Percentiles rank a stretch among this genome's conserved stretches.
Conservation (phyloP, 2,329 filamentous ascomycete genomes). For the Teratosphaeria nubilosa region DNA sequence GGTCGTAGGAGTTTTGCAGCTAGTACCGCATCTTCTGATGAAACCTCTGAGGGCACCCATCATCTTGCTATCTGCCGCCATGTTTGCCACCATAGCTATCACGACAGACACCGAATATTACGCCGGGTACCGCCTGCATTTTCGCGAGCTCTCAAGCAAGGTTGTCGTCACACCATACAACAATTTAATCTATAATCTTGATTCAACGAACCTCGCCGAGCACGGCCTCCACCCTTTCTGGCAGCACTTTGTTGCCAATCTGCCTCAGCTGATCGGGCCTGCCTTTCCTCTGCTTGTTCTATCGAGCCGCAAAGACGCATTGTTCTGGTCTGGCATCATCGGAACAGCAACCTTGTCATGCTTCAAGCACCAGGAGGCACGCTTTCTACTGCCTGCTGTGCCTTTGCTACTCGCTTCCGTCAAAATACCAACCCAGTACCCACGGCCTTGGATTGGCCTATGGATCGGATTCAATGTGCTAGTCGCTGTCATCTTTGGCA, state of each 20-base stretch:
- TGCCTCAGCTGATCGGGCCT: constrained; percentile 44
- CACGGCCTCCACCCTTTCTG: constrained; percentile 45
- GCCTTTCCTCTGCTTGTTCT: constrained; percentile 38
- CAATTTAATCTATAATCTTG: constrained; percentile 43
- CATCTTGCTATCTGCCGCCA: constrained; percentile 53
- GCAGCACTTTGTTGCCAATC: constrained; percentile 42
- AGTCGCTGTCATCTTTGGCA: constrained; percentile 65
- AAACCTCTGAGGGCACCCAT: constrained; percentile 45
- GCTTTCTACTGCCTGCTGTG: constrained; percentile 65
- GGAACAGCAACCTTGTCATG: constrained; percentile 60
- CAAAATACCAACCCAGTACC: constrained; percentile 49
- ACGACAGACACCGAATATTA: constrained; percentile 82
- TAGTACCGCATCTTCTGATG: constrained; percentile 75
- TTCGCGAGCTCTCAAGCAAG: constrained; percentile 51
- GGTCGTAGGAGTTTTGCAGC: constrained; percentile 67
- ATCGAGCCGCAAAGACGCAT: constrained; percentile 46
- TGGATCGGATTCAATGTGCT: constrained; percentile 40
- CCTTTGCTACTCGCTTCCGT: constrained; percentile 69
- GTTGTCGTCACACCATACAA: constrained; percentile 43
- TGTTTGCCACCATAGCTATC: constrained; percentile 66
- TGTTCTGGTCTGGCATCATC: constrained; percentile 63
- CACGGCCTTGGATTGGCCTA: constrained; percentile 40
- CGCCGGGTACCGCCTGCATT: constrained; percentile 55
- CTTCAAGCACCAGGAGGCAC: constrained; percentile 71
- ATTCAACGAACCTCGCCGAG: constrained; percentile 39